These are phyloP conservation scores for Chlorella vulgaris DNA, from an alignment of 139 green algal genomes.

Conservation along the genomic window DNA sequence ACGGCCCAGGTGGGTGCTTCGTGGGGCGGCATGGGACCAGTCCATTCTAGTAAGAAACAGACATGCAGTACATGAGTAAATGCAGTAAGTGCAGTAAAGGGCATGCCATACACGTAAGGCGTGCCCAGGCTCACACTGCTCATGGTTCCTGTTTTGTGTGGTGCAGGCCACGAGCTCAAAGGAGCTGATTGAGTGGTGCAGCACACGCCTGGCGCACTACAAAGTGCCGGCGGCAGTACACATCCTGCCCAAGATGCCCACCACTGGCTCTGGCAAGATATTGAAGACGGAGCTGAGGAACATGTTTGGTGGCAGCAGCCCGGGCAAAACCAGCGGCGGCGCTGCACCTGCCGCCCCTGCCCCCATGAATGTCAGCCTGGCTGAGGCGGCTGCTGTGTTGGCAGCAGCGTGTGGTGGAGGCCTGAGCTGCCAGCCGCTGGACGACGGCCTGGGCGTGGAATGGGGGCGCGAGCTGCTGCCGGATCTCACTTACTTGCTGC, in stretches of 20 bases:
- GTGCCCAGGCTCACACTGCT: no score
- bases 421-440: slow-evolving; percentile 11
- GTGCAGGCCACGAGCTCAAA: slow-evolving; percentile 10
- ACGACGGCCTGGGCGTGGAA: slow-evolving; percentile 22
- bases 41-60: no score
- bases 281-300: slow-evolving; percentile 75
- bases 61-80: no score
- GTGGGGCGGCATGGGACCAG: no score
- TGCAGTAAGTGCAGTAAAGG: background rate
- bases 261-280: slow-evolving; percentile 85
- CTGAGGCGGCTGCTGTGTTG: slow-evolving; percentile 14
- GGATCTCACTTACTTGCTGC: slow-evolving; percentile 22
- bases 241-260: slow-evolving; percentile 72
- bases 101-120: no score
- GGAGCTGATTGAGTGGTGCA: slow-evolving; percentile 77
- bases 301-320: slow-evolving; percentile 54
- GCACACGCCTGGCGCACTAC: slow-evolving; percentile 71
- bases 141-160: background rate
- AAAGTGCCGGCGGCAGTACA: slow-evolving; percentile 78
- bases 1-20: background rate
- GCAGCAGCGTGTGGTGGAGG: background rate
- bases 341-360: background rate
- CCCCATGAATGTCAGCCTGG: background rate
- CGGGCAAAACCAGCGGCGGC: slow-evolving; percentile 71
- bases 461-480: slow-evolving; percentile 29